phyloP scores from a whole-genome alignment of 2,329 filamentous ascomycete genomes.

The Fusarium cicatricum region DNA sequence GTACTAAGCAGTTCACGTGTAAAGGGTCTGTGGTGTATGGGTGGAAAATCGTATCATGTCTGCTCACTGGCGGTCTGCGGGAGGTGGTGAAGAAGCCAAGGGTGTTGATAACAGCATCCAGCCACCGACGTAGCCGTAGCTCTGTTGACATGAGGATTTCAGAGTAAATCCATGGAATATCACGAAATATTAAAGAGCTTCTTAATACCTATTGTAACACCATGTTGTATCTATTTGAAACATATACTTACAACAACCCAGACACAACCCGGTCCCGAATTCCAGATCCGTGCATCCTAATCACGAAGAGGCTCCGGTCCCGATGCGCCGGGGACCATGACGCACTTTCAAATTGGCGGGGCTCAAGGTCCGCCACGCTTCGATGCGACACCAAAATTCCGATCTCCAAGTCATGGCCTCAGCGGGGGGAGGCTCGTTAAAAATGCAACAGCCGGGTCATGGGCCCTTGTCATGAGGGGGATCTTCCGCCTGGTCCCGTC shows the following conservation, averaged over 20 bases:
- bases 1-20: neutral
- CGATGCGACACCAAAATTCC: slow-evolving; percentile 27
- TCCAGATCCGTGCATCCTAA: too few species aligned
- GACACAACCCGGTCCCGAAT: neutral
- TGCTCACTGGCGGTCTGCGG: neutral
- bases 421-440: slow-evolving; percentile 16
- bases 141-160: too few species aligned
- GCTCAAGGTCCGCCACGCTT: neutral
- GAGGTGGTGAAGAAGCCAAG: neutral
- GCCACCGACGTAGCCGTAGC: too few species aligned
- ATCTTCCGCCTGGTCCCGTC: slow-evolving; percentile 22
- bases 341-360: neutral
- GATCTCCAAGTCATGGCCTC: slow-evolving; percentile 21
- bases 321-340: slow-evolving; percentile 4
- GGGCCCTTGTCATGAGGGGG: slow-evolving; percentile 34
- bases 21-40: neutral
- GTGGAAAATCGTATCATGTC: slow-evolving; percentile 12
- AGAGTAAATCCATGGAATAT: too few species aligned
- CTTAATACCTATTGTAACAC: too few species aligned
- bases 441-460: slow-evolving; percentile 21
- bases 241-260: too few species aligned
- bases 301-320: slow-evolving; percentile 7
- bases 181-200: too few species aligned
- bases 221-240: too few species aligned
- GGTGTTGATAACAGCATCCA: too few species aligned